Conservation (phyloP, 1,139 yeast genomes). For the Zhuliangozyma blackwelliae region DNA sequence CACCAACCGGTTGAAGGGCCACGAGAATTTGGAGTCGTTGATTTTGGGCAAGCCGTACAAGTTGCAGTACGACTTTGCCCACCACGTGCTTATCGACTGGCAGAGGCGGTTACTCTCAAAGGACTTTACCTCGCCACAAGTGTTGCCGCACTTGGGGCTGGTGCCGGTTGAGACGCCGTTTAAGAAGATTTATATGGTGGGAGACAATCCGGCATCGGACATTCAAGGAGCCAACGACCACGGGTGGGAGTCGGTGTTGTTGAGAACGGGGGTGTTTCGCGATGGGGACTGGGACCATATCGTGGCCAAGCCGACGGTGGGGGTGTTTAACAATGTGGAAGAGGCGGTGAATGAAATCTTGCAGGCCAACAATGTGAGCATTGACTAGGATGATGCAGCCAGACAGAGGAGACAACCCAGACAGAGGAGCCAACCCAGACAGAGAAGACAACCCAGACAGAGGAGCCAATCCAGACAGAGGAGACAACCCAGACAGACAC, state of each 20-base stretch:
- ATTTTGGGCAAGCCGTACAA: slow-evolving; percentile 83
- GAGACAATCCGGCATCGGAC: slow-evolving; percentile 93
- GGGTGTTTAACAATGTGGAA: slow-evolving; percentile 46
- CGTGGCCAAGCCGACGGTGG: slow-evolving; percentile 42
- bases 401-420: too few species aligned
- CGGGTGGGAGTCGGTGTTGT: slow-evolving; percentile 86
- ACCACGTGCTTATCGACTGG: slow-evolving; percentile 64
- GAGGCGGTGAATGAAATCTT: slow-evolving; percentile 39
- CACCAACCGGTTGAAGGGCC: slow-evolving; percentile 43
- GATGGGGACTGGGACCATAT: slow-evolving; percentile 55
- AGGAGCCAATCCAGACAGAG: too few species aligned
- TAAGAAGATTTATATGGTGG: slow-evolving; percentile 78
- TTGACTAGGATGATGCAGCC: too few species aligned
- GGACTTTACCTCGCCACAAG: slow-evolving; percentile 14
- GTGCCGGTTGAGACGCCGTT: slow-evolving; percentile 43
- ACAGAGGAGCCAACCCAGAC: too few species aligned
- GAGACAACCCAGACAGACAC: too few species aligned
- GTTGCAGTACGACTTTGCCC: slow-evolving; percentile 82
- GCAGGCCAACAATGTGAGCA: slow-evolving; percentile 13
- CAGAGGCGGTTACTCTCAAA: slow-evolving; percentile 26
- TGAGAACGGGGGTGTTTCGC: slow-evolving; percentile 81
- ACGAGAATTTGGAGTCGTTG: slow-evolving; percentile 44
- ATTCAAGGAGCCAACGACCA: slow-evolving; percentile 81
- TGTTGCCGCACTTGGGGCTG: slow-evolving; percentile 35
- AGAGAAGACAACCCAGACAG: too few species aligned